A percentile compares a stretch with the other conserved stretches of the same genome.
These are phyloP conservation scores for Penicillium daleae DNA, from an alignment of 495 filamentous ascomycete genomes.

Conservation along the genomic window DNA sequence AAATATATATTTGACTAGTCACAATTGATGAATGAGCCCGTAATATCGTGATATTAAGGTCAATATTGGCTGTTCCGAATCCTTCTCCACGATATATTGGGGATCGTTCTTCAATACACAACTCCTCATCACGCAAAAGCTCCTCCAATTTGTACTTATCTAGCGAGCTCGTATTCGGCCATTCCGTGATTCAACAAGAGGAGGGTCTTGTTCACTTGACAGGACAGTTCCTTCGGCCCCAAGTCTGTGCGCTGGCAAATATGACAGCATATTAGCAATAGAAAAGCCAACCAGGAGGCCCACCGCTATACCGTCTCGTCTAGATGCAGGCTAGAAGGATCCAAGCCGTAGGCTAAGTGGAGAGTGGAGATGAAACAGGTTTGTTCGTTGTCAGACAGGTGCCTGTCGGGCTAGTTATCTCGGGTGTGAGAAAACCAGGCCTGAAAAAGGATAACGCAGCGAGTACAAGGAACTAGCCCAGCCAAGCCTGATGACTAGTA, in stretches of 20 bases:
- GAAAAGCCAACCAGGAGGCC: not conserved
- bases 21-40: too few relatives aligned
- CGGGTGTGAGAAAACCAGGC: not conserved
- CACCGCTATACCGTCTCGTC: not conserved
- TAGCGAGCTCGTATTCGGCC: not conserved
- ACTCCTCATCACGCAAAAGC: not conserved
- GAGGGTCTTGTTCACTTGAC: not conserved
- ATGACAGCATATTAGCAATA: not conserved
- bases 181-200: not conserved
- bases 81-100: not conserved
- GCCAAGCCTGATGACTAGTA: not conserved
- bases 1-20: not conserved
- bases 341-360: not conserved
- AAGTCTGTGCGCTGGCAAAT: not conserved
- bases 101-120: not conserved
- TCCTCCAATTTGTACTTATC: not conserved
- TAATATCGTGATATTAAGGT: too few relatives aligned
- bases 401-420: not conserved
- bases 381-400: not conserved
- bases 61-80: not conserved
- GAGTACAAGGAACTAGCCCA: not conserved
- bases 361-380: not conserved
- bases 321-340: slow-evolving; percentile 7
- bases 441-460: not conserved
- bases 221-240: not conserved